Percentiles rank a stretch among this genome's conserved stretches.
Evolutionary conservation across 2,329 filamentous ascomycete species (phyloP).

Genomic region (Thielaviopsis populi): DNA sequence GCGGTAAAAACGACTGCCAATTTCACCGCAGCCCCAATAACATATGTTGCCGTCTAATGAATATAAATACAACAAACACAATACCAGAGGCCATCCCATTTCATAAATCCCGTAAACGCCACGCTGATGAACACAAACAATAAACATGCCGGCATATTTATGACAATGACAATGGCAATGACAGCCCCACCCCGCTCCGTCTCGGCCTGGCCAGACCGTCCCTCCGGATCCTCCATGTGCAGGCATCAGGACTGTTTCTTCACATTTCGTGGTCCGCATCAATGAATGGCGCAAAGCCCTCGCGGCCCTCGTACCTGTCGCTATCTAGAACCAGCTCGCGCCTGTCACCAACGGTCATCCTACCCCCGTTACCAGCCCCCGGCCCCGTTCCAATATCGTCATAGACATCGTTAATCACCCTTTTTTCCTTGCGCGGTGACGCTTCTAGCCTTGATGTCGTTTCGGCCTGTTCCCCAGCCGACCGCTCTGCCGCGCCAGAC

Average conservation of each 20-base stretch:
- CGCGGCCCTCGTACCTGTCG: slow-evolving; percentile 3
- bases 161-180: no score
- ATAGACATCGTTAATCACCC: slow-evolving; percentile 8
- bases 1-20: no score
- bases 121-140: background rate
- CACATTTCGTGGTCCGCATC: background rate
- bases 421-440: background rate
- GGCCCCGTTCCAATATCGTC: background rate
- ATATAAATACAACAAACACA: no score
- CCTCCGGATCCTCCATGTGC: background rate
- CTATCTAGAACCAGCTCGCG: background rate
- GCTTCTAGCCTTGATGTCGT: background rate
- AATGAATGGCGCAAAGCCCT: slow-evolving; percentile 7
- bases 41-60: no score
- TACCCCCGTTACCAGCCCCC: background rate
- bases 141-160: background rate
- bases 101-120: background rate
- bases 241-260: background rate
- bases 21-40: no score
- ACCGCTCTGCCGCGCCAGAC: slow-evolving; percentile 18
- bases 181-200: background rate
- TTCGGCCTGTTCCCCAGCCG: background rate
- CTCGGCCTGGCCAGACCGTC: no score
- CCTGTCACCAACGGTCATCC: background rate
- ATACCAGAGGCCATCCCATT: no score